These are phyloP conservation scores for Sclerotinia subarctica DNA, from an alignment of 2,329 filamentous ascomycete genomes.

Conservation along the genomic window DNA sequence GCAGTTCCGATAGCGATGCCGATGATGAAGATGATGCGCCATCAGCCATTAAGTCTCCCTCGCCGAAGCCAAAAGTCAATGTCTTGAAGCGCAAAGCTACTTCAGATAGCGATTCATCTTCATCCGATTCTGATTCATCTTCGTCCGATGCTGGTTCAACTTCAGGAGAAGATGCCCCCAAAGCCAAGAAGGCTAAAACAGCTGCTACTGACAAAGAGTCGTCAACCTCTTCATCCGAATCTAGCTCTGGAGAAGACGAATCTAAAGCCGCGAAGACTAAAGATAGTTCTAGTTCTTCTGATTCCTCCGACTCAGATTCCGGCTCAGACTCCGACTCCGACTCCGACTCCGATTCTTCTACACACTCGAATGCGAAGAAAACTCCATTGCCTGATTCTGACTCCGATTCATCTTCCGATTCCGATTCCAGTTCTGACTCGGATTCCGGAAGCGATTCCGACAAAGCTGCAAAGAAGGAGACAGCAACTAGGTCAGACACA, in stretches of 20 bases:
- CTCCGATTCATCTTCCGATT: conserved; percentile 40
- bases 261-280: conserved; percentile 51
- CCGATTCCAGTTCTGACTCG: conserved; percentile 32
- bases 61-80: conserved; percentile 40
- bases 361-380: conserved; percentile 34
- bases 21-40: conserved; percentile 47
- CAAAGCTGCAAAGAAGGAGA: conserved; percentile 45
- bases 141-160: conserved; percentile 39
- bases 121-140: conserved; percentile 38
- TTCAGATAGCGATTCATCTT: conserved; percentile 25
- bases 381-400: conserved; percentile 33
- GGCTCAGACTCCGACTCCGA: conserved; percentile 37
- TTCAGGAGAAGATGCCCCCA: conserved; percentile 27
- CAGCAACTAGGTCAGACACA: conserved; percentile 32
- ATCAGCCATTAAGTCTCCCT: conserved; percentile 30
- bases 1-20: conserved; percentile 49
- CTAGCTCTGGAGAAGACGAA: conserved; percentile 42
- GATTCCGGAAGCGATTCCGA: conserved; percentile 45
- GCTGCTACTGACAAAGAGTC: conserved; percentile 13
- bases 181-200: conserved; percentile 23
- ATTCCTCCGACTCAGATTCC: conserved; percentile 34
- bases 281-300: conserved; percentile 35
- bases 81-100: conserved; percentile 56
- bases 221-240: conserved; percentile 30
- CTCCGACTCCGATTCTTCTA: conserved; percentile 33